phyloP scores from a whole-genome alignment of 2,329 filamentous ascomycete genomes.

The Ceratocystis alfenasii region DNA sequence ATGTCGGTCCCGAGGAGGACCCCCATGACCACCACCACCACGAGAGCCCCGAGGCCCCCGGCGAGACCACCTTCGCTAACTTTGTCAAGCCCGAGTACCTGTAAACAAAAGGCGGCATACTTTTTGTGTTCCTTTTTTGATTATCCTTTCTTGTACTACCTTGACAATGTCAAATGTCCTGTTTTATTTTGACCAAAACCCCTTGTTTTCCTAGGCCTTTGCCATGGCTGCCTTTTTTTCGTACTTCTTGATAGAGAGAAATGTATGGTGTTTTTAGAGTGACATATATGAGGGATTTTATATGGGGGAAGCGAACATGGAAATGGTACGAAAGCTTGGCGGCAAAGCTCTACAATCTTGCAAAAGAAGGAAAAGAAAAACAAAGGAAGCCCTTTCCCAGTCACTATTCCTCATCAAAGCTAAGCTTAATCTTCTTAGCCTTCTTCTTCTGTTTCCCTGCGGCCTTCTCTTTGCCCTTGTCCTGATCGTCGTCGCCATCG shows the following conservation, averaged over 20 bases:
- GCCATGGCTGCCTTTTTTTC: not conserved
- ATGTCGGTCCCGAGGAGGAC: conserved; percentile 72
- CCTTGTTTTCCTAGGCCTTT: not conserved
- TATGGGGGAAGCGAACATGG: not conserved
- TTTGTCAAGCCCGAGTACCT: conserved; percentile 91
- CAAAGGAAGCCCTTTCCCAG: not conserved
- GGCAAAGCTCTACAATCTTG: too few species aligned
- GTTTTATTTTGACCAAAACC: conserved; percentile 15
- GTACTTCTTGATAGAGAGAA: conserved; percentile 12
- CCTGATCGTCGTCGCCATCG: conserved; percentile 24
- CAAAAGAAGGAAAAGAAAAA: too few species aligned
- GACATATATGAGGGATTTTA: not conserved
- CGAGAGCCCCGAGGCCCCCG: conserved; percentile 58
- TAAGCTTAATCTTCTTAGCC: conserved; percentile 54
- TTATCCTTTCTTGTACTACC: conserved; percentile 9
- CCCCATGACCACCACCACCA: conserved; percentile 48
- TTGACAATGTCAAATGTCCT: conserved; percentile 12
- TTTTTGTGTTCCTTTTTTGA: conserved; percentile 2
- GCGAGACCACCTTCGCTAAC: conserved; percentile 82
- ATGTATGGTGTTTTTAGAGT: conserved; percentile 12
- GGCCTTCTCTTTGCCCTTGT: conserved; percentile 12
- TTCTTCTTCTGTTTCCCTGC: conserved; percentile 37
- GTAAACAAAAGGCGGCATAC: conserved; percentile 37
- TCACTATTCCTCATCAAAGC: conserved; percentile 49
- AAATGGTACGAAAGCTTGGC: not conserved